phyloP scores from a whole-genome alignment of 2,329 filamentous ascomycete genomes.

The Parascedosporium putredinis region DNA sequence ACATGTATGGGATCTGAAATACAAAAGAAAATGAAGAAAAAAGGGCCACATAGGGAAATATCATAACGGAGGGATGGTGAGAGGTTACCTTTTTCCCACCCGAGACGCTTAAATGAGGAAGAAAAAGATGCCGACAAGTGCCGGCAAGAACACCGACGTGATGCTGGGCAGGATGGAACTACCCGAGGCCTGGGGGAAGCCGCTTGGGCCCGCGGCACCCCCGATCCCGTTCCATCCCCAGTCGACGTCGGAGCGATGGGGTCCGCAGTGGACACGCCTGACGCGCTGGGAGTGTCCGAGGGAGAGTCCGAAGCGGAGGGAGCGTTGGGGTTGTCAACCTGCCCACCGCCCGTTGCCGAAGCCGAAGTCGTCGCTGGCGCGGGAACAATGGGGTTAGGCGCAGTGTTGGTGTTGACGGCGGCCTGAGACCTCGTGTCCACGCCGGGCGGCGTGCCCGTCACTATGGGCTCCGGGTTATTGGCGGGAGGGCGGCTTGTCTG shows the following conservation, averaged over 20 bases:
- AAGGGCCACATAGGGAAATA: not conserved
- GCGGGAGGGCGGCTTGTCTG: not conserved
- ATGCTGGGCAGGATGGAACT: not conserved
- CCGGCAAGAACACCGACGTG: not conserved
- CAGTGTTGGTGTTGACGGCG: not conserved
- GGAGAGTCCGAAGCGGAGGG: no score
- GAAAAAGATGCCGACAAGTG: not conserved
- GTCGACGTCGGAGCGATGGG: not conserved
- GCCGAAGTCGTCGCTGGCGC: not conserved
- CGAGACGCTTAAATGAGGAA: not conserved
- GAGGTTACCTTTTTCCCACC: not conserved
- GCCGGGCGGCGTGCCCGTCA: not conserved
- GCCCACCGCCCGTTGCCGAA: not conserved
- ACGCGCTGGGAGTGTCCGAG: no score
- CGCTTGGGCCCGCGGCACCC: not conserved
- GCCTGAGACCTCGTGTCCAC: constrained; percentile 5
- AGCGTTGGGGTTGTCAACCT: no score
- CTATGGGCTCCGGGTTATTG: not conserved
- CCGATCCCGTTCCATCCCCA: not conserved
- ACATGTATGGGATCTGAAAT: no score
- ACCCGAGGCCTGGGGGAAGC: not conserved
- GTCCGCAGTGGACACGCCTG: not conserved
- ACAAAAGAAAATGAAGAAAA: no score
- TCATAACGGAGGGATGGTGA: no score
- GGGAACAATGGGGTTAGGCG: not conserved